Evolutionary conservation across 2,329 filamentous ascomycete genomes (phyloP).

Genomic region (Ophiocordyceps robertsii): DNA sequence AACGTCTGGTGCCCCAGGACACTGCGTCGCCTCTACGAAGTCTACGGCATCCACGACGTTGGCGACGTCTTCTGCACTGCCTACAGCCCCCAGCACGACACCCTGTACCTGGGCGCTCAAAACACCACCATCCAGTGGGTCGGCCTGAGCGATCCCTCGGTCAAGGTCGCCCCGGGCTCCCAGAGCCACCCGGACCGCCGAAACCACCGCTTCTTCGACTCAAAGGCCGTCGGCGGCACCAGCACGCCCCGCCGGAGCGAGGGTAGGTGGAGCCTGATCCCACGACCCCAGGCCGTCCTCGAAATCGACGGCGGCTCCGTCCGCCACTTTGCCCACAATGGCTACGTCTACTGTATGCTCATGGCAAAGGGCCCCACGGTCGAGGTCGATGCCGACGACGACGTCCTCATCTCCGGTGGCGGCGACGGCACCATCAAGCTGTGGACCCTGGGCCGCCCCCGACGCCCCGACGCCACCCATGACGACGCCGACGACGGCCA

Average conservation of each 20-base stretch:
- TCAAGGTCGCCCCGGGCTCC: conserved; percentile 46
- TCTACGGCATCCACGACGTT: conserved; percentile 87
- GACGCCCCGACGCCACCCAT: conserved; percentile 13
- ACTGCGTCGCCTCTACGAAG: conserved; percentile 68
- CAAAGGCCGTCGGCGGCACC: conserved; percentile 68
- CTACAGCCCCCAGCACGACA: conserved; percentile 68
- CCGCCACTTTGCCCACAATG: conserved; percentile 81
- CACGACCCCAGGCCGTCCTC: conserved; percentile 42
- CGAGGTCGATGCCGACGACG: conserved; percentile 57
- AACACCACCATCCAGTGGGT: conserved; percentile 96
- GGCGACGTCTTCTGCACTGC: conserved; percentile 94
- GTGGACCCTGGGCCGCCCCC: conserved; percentile 51
- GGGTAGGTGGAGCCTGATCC: conserved; percentile 41
- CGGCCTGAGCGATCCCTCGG: conserved; percentile 50
- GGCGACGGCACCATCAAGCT: conserved; percentile 91
- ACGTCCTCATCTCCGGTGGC: conserved; percentile 79
- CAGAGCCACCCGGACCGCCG: conserved; percentile 61
- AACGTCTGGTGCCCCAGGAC: conserved; percentile 81
- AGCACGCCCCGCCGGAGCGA: conserved; percentile 61
- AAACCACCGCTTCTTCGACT: conserved; percentile 88
- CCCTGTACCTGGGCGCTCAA: conserved; percentile 82
- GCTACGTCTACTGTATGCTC: conserved; percentile 94
- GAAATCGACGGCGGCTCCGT: conserved; percentile 75
- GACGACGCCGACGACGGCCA: conserved; percentile 21
- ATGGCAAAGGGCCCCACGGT: conserved; percentile 57